These are phyloP conservation scores for Venturia carpophila DNA, from an alignment of 2,329 filamentous ascomycete genomes.

Conservation along the genomic window DNA sequence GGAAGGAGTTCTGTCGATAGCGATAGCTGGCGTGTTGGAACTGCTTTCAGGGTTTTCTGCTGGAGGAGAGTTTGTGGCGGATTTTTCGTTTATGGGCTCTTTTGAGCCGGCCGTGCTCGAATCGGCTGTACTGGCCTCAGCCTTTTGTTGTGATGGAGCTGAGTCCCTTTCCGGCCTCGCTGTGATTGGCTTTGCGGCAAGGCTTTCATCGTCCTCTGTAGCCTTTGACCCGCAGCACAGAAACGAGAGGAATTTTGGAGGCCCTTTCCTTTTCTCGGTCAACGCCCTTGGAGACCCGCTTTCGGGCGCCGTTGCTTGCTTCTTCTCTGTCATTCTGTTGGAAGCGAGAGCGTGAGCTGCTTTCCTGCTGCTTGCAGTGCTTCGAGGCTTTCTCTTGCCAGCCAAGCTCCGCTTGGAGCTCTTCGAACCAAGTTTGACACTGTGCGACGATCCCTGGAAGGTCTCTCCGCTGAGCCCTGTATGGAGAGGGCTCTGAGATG, in stretches of 20 bases:
- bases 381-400: conserved; percentile 38
- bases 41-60: conserved; percentile 12
- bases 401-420: conserved; percentile 41
- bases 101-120: conserved; percentile 39
- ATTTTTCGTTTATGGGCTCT: conserved; percentile 28
- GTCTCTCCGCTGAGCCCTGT: conserved; percentile 38
- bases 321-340: conserved; percentile 30
- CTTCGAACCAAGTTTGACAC: conserved; percentile 38
- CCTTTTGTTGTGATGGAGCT: conserved; percentile 28
- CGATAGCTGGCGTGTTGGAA: not conserved
- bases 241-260: conserved; percentile 18
- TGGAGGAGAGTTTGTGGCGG: conserved; percentile 8
- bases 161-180: conserved; percentile 43
- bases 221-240: conserved; percentile 26
- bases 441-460: conserved; percentile 37
- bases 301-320: conserved; percentile 28
- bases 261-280: conserved; percentile 33
- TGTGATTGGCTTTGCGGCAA: conserved; percentile 42
- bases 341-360: conserved; percentile 27
- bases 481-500: conserved; percentile 28
- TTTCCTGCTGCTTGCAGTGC: conserved; percentile 35
- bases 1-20: conserved; percentile 5
- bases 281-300: conserved; percentile 18
- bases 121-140: conserved; percentile 34
- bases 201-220: conserved; percentile 46